Conservation (phyloP, 2,329 filamentous ascomycete genomes). For the Stachybotrys echinatus region DNA sequence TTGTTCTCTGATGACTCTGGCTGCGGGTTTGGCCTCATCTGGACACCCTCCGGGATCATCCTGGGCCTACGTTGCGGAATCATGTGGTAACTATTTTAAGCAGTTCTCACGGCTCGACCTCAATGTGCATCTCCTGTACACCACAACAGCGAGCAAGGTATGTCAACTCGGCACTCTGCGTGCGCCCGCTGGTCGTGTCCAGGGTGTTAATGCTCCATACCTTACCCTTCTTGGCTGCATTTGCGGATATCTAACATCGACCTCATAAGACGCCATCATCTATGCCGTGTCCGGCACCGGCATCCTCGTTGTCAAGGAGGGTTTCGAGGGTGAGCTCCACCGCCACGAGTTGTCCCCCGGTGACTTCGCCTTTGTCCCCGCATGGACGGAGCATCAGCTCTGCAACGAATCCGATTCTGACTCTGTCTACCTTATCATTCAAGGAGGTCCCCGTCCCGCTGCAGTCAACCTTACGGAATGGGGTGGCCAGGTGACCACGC, state of each 20-base stretch:
- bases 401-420: constrained; percentile 59
- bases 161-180: constrained; percentile 9
- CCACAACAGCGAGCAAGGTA: constrained; percentile 65
- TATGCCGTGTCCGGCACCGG: constrained; percentile 60
- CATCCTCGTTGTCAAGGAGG: constrained; percentile 52
- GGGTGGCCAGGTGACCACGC: constrained; percentile 37
- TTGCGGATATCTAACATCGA: constrained; percentile 4
- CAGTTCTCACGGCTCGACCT: constrained; percentile 60
- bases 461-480: constrained; percentile 60
- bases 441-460: constrained; percentile 54
- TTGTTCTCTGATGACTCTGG: not conserved
- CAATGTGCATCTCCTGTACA: constrained; percentile 57
- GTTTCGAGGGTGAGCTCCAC: constrained; percentile 43
- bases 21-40: not conserved
- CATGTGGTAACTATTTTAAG: constrained; percentile 15
- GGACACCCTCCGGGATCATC: no score
- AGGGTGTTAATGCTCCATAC: not conserved
- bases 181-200: not conserved
- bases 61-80: not conserved
- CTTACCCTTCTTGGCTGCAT: not conserved
- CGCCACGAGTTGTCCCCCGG: constrained; percentile 54
- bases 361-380: constrained; percentile 66
- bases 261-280: constrained; percentile 56
- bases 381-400: constrained; percentile 66
- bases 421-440: constrained; percentile 60